Evolutionary conservation across 192 early-diverging fungal species (phyloP), one percentile per base, ranked within the genome.

Genomic region (Coemansia sp.): DNA sequence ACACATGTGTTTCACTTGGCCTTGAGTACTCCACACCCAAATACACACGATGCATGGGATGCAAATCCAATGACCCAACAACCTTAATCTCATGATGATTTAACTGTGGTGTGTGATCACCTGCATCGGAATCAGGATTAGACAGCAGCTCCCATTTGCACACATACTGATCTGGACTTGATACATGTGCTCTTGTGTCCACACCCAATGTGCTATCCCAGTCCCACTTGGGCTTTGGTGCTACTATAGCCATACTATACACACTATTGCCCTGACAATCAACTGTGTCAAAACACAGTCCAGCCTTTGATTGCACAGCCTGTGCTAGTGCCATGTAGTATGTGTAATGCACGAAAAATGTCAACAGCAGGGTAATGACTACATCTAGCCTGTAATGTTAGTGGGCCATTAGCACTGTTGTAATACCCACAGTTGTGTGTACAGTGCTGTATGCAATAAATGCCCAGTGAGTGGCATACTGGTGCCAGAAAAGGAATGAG

Each of bases 311-410:
- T 9, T 35, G 32, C 16, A 43, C 37, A 1, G 57, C 18, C 57
- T 58, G 57, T 7, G 65, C 78, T 0, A 84, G 69, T 4, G 69
- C 65, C n/a, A 66, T 70, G 55, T 84, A 87, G 61, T 89, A 89
- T 9, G 82, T 26, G 24, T 83, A 76, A 71, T 85, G 83, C 18
- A 82, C 68, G 10, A 79, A 64, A 48, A 80, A 84, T 3, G 86
- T 85, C 64, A 89, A 72, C 56, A 89, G 51, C 29, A 83, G 39
- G 3, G 80, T 85, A 22, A 88, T 48, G 22, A 88, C 49, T 52
- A 88, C 85, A 43, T 88, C 86, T n/a, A 86, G 68, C 1, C 85
- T 82, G 59, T 88, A 88, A 54, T 88, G 86, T 49, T 84, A 84
- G 9, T 76, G 81, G 13, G 78, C 85, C 54, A 85, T 48, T 9